These are phyloP conservation scores for Triglochin maritima DNA, from an alignment of 106 monocot genomes.

Conservation along the genomic window DNA sequence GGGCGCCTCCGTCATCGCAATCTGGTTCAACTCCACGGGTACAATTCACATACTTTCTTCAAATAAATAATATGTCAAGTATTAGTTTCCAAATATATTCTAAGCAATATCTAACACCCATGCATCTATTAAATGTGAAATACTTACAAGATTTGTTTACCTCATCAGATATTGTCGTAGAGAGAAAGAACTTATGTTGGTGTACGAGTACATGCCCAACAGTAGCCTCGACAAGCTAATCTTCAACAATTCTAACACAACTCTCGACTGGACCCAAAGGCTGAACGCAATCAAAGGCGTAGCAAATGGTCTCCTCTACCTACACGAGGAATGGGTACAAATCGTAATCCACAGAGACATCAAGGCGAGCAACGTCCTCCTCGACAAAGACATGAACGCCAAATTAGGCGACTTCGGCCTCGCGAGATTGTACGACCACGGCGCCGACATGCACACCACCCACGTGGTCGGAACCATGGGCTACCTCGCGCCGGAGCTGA, in stretches of 20 bases:
- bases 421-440: slow-evolving; percentile 15
- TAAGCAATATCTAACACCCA: too few relatives aligned
- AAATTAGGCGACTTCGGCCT: slow-evolving; percentile 20
- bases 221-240: slow-evolving; percentile 10
- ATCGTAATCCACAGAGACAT: slow-evolving; percentile 17
- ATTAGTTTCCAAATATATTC: too few relatives aligned
- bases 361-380: slow-evolving; percentile 32
- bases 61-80: too few relatives aligned
- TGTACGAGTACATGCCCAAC: slow-evolving; percentile 19
- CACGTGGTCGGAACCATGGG: slow-evolving; percentile 16
- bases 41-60: too few relatives aligned
- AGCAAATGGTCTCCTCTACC: slow-evolving; percentile 10
- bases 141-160: too few relatives aligned
- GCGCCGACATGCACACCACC: slow-evolving; percentile 9
- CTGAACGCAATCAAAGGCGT: slow-evolving; percentile 16
- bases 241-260: slow-evolving; percentile 1
- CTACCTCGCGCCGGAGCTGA: slow-evolving; percentile 14
- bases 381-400: slow-evolving; percentile 15
- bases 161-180: neutral
- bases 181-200: slow-evolving; percentile 10
- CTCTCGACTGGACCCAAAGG: slow-evolving; percentile 9
- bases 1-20: slow-evolving; percentile 13
- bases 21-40: slow-evolving; percentile 3
- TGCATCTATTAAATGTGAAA: too few relatives aligned
- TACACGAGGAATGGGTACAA: slow-evolving; percentile 18